Conservation (phyloP, 2,329 filamentous ascomycete species). For the Epichloe gansuensis region DNA sequence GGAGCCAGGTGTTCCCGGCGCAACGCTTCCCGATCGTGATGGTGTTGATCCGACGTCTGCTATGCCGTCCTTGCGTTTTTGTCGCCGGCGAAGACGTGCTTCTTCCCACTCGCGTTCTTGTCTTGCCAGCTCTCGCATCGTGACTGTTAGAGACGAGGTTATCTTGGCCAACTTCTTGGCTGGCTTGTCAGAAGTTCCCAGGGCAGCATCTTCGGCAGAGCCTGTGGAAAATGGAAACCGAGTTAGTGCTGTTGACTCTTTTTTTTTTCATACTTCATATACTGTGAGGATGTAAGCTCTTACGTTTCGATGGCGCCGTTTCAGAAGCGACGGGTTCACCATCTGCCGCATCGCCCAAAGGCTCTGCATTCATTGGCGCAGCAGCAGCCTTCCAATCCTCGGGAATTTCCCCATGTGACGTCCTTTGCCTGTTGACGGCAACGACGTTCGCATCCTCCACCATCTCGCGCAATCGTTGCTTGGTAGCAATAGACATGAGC, state of each 20-base stretch:
- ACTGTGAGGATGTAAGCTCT: slow-evolving; percentile 13
- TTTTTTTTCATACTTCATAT: no score
- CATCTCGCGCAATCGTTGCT: slow-evolving; percentile 63
- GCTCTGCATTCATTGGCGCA: slow-evolving; percentile 32
- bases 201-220: slow-evolving; percentile 22
- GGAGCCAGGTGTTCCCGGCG: slow-evolving; percentile 47
- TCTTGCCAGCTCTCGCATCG: slow-evolving; percentile 48
- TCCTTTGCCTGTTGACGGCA: slow-evolving; percentile 57
- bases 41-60: slow-evolving; percentile 33
- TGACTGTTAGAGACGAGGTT: slow-evolving; percentile 36
- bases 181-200: slow-evolving; percentile 28
- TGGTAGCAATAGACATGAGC: slow-evolving; percentile 68
- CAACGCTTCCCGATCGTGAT: slow-evolving; percentile 42
- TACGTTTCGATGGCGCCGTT: slow-evolving; percentile 49
- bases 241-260: background rate
- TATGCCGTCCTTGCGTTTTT: slow-evolving; percentile 47
- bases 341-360: slow-evolving; percentile 24
- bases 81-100: slow-evolving; percentile 52
- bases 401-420: slow-evolving; percentile 68
- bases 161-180: slow-evolving; percentile 33
- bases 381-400: slow-evolving; percentile 65
- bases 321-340: slow-evolving; percentile 30
- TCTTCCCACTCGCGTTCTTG: slow-evolving; percentile 63
- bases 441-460: slow-evolving; percentile 65
- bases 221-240: slow-evolving; percentile 17